These are phyloP conservation scores for Brassica incana DNA, from an alignment of 345 rosid genomes.

Conservation along the genomic window DNA sequence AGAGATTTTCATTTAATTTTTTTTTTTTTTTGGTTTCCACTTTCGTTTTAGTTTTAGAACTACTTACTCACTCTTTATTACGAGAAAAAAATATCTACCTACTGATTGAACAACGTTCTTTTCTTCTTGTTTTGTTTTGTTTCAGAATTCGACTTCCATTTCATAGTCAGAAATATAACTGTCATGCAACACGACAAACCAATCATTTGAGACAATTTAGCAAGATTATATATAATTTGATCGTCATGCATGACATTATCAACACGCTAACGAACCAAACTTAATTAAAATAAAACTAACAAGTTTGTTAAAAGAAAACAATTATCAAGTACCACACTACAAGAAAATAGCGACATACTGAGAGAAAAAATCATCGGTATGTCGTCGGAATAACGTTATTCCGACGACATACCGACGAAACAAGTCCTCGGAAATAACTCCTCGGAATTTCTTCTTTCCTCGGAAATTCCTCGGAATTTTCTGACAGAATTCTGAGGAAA, in stretches of 20 bases:
- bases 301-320: not conserved
- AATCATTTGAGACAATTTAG: constrained; percentile 5
- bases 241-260: constrained; percentile 39
- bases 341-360: too few species aligned
- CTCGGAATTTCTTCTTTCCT: too few species aligned
- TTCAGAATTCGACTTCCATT: not conserved
- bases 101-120: not conserved
- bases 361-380: too few species aligned
- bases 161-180: not conserved
- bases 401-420: too few species aligned
- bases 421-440: too few species aligned
- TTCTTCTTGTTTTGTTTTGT: not conserved
- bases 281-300: not conserved
- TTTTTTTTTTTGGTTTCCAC: not conserved
- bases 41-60: not conserved
- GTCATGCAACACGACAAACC: constrained; percentile 30
- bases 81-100: not conserved
- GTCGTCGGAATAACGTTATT: too few species aligned
- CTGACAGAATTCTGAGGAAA: too few species aligned
- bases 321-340: not conserved
- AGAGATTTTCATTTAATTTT: not conserved
- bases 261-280: not conserved
- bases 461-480: too few species aligned
- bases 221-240: not conserved
- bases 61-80: not conserved